Base-by-base conservation (phyloP, 169 alveolate genomes). In the Prorocentrum cordatum region DNA sequence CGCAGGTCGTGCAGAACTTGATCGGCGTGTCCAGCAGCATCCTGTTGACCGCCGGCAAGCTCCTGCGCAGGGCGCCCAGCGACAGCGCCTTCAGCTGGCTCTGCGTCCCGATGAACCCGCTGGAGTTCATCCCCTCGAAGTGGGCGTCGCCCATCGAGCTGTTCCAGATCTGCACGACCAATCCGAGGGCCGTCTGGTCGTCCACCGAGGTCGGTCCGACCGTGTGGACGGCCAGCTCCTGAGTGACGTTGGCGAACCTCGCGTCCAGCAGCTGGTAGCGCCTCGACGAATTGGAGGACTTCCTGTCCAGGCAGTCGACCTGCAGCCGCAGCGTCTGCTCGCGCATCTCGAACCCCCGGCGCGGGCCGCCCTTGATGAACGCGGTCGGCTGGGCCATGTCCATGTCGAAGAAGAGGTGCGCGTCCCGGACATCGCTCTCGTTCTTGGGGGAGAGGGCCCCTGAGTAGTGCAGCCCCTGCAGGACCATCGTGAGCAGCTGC, bases 331-430 rank as follows among this genome's bases (percentile, higher is more conserved):
- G 67, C n/a, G 9, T 27, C 50, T 31, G 31, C 22, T 71, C 67
- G 9, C 67, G 9, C 83, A 71, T 71, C 50, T 45, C 24, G 45
- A 71, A 45, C 20, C 83, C 83, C 9, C 35, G 18, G 10, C 47
- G 5, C 27, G 26, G 67, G 3, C 29, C 18, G 29, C 67, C 39
- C n/a, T n/a, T n/a, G 22, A 71, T 42, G 26, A 45, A 64, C 29
- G 45, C 83, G 6, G 39, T 24, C 24, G 83, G 83, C 32, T 67
- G 31, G 33, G 64, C 9, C 67, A 71, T 42, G 67, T 71, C 83
- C 18, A 71, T 42, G n/a, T 7, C 1, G 7, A 67, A 71, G 83
- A 29, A 71, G 22, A 71, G 67, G 1, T 2, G 6, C 7, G 83
- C 83, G 22, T 71, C 83, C 47, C 45, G 39, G n/a, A 71, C 67